Conservation (phyloP, 1,284 basidiomycete genomes). For the Ustilago nuda region DNA sequence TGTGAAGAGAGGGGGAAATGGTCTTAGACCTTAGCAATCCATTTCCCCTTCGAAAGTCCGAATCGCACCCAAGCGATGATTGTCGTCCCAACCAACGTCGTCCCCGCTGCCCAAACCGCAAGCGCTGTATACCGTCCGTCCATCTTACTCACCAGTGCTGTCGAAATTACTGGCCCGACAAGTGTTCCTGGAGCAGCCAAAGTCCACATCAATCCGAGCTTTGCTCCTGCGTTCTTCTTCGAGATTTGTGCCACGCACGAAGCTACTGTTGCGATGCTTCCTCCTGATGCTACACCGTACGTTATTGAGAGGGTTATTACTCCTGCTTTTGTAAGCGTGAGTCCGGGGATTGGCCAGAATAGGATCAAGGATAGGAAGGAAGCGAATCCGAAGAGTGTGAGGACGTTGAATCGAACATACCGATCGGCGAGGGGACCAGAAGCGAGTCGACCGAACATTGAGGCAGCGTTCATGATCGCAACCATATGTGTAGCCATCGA, state of each 20-base stretch:
- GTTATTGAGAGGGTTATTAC: constrained; percentile 27
- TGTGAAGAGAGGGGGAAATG: not conserved
- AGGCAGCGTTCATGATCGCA: constrained; percentile 45
- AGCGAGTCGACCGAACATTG: constrained; percentile 35
- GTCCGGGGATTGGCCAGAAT: constrained; percentile 44
- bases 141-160: constrained; percentile 30
- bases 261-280: constrained; percentile 38
- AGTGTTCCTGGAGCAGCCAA: constrained; percentile 41
- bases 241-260: constrained; percentile 44
- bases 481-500: constrained; percentile 43
- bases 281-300: constrained; percentile 41
- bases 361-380: constrained; percentile 29
- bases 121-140: constrained; percentile 35
- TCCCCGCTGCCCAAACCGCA: constrained; percentile 39
- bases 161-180: constrained; percentile 45
- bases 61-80: constrained; percentile 36
- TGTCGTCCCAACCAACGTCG: constrained; percentile 30
- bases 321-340: constrained; percentile 43
- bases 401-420: constrained; percentile 44
- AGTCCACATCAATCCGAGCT: constrained; percentile 41
- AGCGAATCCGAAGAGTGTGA: constrained; percentile 29
- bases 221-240: constrained; percentile 23
- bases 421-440: constrained; percentile 40
- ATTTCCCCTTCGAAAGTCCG: constrained; percentile 26
- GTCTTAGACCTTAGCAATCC: constrained; percentile 30